Evolutionary conservation across 306 rosid species (phyloP), one percentile per base, ranked within the genome.

Genomic region (Corylus heterophylla): DNA sequence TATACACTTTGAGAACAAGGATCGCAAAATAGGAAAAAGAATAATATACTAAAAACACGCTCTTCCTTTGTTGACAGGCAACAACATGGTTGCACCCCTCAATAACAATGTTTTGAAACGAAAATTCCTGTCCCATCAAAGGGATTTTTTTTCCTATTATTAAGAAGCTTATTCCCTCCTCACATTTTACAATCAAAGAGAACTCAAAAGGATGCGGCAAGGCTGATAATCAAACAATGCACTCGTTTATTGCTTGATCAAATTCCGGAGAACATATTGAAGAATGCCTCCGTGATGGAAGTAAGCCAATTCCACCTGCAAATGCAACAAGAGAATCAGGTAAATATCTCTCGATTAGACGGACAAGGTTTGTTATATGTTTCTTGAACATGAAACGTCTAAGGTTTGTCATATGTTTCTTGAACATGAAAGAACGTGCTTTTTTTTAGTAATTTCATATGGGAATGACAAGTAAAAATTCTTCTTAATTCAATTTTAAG

Each of bases 281-380:
- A 95, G 98, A 13, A 95, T 92, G 39, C 98, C 98, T 74, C 98
- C 98, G 47, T 92, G 88, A 75, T 90, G 78, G 84, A 95, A 92
- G 80, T 95, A 95, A 4, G 86, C 91, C 81, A 95, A 88, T 79
- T 95, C 98, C 64, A 95, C 98, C 98, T 95, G 86, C 75, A 81
- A 82, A 81, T 48, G 75, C 49, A 59, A 75, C 77, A 78, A 42
- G 50, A 68, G 39, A 42, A n/a, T 45, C 31, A 68, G 76, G 49
- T 49, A 72, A 72, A 50, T 20, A 73, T 12, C 66, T 67, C 8
- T 22, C 25, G 25, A 22, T 22, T 22, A 22, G 25, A 22, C 25
- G 25, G 25, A 22, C 25, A 22, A 22, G 8, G 8, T 42, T 42
- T 42, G 45, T 7, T 0, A 4, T 39, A 5, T 39, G 6, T 39